Evolutionary conservation across 2,329 filamentous ascomycete genomes (phyloP), one percentile per base, ranked within the genome.

Genomic region (Cercospora janseana): DNA sequence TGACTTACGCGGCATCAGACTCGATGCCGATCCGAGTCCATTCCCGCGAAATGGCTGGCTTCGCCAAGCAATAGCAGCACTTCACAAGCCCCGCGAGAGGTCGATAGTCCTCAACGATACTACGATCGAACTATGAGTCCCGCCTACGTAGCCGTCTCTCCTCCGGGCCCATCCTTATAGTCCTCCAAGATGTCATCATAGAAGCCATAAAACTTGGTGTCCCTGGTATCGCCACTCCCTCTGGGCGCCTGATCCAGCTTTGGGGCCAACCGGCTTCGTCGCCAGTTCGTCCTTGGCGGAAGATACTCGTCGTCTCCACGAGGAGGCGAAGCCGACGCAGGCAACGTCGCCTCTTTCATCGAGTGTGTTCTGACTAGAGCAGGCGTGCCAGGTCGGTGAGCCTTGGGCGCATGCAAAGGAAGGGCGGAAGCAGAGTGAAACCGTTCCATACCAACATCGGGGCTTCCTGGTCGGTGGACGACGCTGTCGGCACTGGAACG

Each of bases 151-250:
- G 35, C 16, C 28, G 8, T 12, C 16, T n/a, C 1, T 21, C 23
- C 24, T 28, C 24, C 12, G 26, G 32, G 23, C 23, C 44, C 10
- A 8, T 13, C 15, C n/a, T 40, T 12, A 46, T 62, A 60, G 15
- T 58, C 56, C 6, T 44, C 35, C 47, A 59, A 32, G 0, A 63
- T 35, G 9, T 47, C 55, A 42, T 62, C 57, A 29, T 60, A 63
- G 27, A 61, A 63, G 4, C 49, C 59, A 46, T 63, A 63, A 41
- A 59, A 62, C 15, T n/a, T 45, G 2, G 55, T 62, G 28, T 59
- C 46, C 23, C 60, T 35, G 6, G 45, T 52, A 24, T 52, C 46
- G 21, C 44, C 29, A 23, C 34, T 31, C 9, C 23, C 23, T 6
- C 38, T 32, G 1, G 31, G 9, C n/a, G 20, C 32, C 44, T 15